phyloP scores from a whole-genome alignment of 2,329 filamentous ascomycete genomes.

The Chaetomium globosum region DNA sequence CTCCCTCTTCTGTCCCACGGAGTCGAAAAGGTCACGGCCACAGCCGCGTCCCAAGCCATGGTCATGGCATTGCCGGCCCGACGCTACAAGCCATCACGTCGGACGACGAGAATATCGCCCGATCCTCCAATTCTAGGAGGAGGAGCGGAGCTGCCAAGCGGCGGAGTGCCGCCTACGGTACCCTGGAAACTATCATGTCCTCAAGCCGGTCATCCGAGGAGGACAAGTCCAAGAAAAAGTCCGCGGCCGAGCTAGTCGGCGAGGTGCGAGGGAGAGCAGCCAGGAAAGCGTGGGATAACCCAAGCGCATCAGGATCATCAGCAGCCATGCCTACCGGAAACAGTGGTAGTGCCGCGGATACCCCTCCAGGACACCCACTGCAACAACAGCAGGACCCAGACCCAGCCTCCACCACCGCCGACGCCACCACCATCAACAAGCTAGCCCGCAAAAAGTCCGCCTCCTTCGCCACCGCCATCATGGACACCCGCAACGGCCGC shows the following conservation, averaged over 20 bases:
- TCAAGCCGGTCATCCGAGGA: constrained; percentile 66
- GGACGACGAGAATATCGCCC: constrained; percentile 52
- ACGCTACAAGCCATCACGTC: constrained; percentile 61
- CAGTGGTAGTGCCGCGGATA: constrained; percentile 7
- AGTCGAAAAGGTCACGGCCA: constrained; percentile 29
- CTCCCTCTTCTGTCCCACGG: constrained; percentile 26
- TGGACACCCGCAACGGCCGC: constrained; percentile 45
- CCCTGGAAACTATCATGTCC: constrained; percentile 68
- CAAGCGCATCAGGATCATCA: constrained; percentile 31
- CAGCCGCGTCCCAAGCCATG: constrained; percentile 32
- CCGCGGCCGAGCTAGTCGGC: constrained; percentile 59
- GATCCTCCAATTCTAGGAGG: constrained; percentile 45
- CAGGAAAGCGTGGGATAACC: constrained; percentile 41
- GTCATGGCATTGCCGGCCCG: constrained; percentile 46
- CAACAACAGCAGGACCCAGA: neutral
- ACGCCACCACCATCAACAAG: constrained; percentile 16
- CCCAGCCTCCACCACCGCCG: neutral
- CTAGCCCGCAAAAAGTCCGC: constrained; percentile 44
- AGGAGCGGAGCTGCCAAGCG: constrained; percentile 48
- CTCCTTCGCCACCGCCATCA: constrained; percentile 52
- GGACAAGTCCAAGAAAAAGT: constrained; percentile 62
- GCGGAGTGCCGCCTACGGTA: constrained; percentile 61
- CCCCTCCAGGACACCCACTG: neutral
- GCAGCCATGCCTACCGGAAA: constrained; percentile 23
- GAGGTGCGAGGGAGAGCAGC: constrained; percentile 54